phyloP scores from a whole-genome alignment of 805 yeast species.

The Barnettozyma siamensis region DNA sequence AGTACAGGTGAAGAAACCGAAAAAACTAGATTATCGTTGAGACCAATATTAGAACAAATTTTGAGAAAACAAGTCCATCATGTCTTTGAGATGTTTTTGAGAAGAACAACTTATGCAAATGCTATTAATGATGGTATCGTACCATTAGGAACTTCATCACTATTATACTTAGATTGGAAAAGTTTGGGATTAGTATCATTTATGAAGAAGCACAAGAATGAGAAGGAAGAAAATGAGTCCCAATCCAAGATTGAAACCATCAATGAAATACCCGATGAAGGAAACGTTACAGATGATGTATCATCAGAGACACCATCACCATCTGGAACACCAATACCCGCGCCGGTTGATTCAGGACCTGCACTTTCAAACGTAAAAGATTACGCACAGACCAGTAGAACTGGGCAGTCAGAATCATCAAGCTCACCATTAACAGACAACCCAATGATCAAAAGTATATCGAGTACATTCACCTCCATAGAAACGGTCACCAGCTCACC shows the following conservation, averaged over 20 bases:
- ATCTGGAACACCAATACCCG: too few species aligned
- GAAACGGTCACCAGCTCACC: neutral
- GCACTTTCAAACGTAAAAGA: too few species aligned
- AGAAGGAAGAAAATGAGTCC: too few species aligned
- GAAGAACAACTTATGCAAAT: slow-evolving; percentile 85
- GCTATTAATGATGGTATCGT: slow-evolving; percentile 92
- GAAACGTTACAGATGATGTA: neutral
- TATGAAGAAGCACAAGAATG: neutral
- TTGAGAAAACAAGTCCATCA: slow-evolving; percentile 71
- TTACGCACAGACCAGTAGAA: too few species aligned
- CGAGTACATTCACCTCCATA: neutral
- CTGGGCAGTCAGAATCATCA: too few species aligned
- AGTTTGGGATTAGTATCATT: slow-evolving; percentile 49
- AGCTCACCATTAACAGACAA: neutral
- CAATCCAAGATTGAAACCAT: neutral
- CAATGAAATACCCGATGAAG: neutral
- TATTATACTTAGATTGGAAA: slow-evolving; percentile 80
- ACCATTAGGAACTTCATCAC: slow-evolving; percentile 84
- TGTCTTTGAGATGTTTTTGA: slow-evolving; percentile 54
- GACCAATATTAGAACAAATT: slow-evolving; percentile 67
- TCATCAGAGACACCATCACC: neutral
- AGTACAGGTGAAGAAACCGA: slow-evolving; percentile 1
- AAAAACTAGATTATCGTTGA: slow-evolving; percentile 23
- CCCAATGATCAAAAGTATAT: slow-evolving; percentile 12
- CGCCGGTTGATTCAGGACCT: too few species aligned